These are phyloP conservation scores for Argentina anserina DNA, from an alignment of 306 rosid genomes.

Conservation along the genomic window DNA sequence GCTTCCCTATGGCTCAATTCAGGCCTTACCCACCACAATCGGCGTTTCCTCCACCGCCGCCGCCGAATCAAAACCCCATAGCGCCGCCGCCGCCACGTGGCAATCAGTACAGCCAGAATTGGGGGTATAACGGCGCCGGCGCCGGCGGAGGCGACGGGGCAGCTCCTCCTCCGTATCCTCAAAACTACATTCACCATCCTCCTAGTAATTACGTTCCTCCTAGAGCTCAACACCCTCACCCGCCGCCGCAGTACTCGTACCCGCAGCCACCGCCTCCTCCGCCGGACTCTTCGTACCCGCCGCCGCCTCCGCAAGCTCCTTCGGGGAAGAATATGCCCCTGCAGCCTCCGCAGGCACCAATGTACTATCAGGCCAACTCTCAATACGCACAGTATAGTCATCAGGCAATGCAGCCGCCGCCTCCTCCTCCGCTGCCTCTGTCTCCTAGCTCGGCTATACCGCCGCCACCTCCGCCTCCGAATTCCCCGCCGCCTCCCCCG, in stretches of 20 bases:
- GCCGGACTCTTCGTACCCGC: conserved; percentile 62
- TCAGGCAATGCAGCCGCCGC: conserved; percentile 44
- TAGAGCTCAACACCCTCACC: conserved; percentile 55
- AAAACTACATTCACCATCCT: conserved; percentile 41
- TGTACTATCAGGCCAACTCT: conserved; percentile 53
- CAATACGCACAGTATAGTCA: conserved; percentile 50
- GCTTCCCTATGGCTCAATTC: conserved; percentile 73
- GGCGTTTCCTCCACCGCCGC: conserved; percentile 39
- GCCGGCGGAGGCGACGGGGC: conserved; percentile 31
- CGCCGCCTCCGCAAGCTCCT: conserved; percentile 62
- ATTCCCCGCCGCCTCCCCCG: conserved; percentile 64
- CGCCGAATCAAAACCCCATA: conserved; percentile 61
- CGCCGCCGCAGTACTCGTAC: conserved; percentile 59
- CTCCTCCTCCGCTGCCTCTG: conserved; percentile 62
- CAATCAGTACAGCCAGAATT: conserved; percentile 59
- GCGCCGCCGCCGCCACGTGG: conserved; percentile 36
- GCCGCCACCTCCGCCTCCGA: conserved; percentile 71
- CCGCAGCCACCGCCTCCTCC: conserved; percentile 63
- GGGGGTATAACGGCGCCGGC: conserved; percentile 43
- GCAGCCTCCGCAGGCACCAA: conserved; percentile 44
- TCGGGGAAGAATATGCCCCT: conserved; percentile 25
- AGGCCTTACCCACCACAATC: conserved; percentile 92
- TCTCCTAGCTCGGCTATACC: conserved; percentile 59
- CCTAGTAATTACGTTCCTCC: conserved; percentile 46
- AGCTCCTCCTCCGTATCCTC: conserved; percentile 52